Evolutionary conservation across 805 yeast genomes (phyloP), one percentile per base, ranked within the genome.

Genomic region (Wickerhamiella nectarea): DNA sequence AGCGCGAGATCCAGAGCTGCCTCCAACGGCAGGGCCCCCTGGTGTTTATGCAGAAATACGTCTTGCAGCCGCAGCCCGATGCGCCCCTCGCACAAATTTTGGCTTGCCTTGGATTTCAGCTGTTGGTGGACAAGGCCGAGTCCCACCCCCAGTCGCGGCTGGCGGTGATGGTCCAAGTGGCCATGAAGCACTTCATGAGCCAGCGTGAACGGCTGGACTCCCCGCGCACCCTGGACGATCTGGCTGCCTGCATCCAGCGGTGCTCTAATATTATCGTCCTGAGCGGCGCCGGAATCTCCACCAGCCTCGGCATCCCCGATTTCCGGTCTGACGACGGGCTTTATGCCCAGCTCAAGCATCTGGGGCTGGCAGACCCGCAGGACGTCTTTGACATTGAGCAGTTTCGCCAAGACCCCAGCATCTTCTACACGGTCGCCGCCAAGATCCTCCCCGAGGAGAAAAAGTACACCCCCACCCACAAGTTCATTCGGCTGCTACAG

Each of bases 271-370:
- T 86, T 9, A 55, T 87, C 46, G 86, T 86, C 0, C 59, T 86
- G 18, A 83, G 95, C 0, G 96, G 96, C 12, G 96, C 96, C 0
- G 96, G 96, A 19, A 84, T 86, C 44, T 81, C 93, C 28, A 85
- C 95, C 2, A 75, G 85, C 1, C 63, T 85, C 43, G 95, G 95
- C 6, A 86, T 85, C 44, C 95, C 95, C 0, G 95, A 85, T 62
- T 85, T 86, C 63, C 71, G 96, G 57, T 84, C 95, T 0, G 76
- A 83, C n/a, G 70, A 78, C 50, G 96, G 96, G 39, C 72, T 86
- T 44, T 86, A 86, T 60, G 69, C 83, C 1, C 73, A 72, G 53
- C 70, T 87, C 52, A 69, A 70, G 42, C 71, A 72, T 53, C 60
- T 83, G 44, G 87, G 91, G 0, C 62, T 86, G 26, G 73, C 71